Evolutionary conservation across 2,329 filamentous ascomycete genomes (phyloP).

Genomic region (Metarhizium anisopliae): DNA sequence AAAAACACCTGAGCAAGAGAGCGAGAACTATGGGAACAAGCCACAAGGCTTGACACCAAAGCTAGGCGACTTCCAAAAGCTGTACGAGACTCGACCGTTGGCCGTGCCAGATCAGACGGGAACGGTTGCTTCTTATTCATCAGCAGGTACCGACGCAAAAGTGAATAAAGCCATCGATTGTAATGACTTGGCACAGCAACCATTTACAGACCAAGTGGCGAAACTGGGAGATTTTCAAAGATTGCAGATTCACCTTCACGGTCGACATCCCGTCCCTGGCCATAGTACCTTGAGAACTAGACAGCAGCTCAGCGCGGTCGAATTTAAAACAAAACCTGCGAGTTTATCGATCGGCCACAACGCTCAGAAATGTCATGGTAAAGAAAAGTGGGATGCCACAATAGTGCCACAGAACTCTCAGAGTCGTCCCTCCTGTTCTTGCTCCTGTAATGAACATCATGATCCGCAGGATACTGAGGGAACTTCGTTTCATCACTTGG

Average conservation of each 20-base stretch:
- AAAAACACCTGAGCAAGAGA: background rate
- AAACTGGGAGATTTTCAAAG: slow-evolving; percentile 5
- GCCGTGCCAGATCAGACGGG: background rate
- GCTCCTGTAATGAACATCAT: background rate
- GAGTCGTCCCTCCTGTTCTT: background rate
- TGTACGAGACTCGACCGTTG: background rate
- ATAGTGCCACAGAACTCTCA: background rate
- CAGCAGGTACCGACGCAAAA: background rate
- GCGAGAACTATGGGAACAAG: background rate
- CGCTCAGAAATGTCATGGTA: background rate
- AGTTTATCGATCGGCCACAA: background rate
- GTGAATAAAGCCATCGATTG: background rate
- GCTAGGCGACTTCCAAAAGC: slow-evolving; percentile 7
- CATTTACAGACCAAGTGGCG: background rate
- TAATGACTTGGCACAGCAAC: background rate
- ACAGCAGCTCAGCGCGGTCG: background rate
- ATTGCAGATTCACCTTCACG: background rate
- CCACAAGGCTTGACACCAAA: background rate
- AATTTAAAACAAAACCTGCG: background rate
- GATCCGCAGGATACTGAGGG: background rate
- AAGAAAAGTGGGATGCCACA: background rate
- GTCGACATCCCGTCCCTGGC: background rate
- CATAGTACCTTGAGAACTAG: background rate
- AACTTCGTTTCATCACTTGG: background rate
- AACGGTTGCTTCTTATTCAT: background rate